Evolutionary conservation across 2,329 filamentous ascomycete genomes (phyloP).

Genomic region (Neurospora crassa): DNA sequence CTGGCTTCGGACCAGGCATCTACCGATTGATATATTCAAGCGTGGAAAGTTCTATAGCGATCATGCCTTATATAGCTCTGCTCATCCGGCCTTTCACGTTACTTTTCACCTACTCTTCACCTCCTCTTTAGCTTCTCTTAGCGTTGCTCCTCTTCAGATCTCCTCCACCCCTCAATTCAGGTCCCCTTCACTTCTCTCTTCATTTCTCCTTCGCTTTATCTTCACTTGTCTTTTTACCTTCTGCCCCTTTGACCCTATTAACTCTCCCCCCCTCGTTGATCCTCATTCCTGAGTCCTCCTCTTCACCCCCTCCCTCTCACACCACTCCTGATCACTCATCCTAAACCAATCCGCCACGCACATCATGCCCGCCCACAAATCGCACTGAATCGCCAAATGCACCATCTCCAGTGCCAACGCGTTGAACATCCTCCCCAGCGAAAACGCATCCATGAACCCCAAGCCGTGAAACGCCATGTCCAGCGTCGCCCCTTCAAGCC

Average conservation of each 20-base stretch:
- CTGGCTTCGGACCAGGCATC: background rate
- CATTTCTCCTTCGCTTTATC: background rate
- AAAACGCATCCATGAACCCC: constrained; percentile 28
- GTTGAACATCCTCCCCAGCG: constrained; percentile 32
- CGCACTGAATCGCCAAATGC: constrained; percentile 33
- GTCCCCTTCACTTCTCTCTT: background rate
- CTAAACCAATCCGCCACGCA: constrained; percentile 16
- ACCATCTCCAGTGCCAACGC: constrained; percentile 36
- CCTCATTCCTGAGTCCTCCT: background rate
- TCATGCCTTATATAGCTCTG: background rate
- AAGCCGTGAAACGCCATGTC: constrained; percentile 28
- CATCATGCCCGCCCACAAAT: constrained; percentile 35
- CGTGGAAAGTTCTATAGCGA: background rate
- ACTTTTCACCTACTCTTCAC: background rate
- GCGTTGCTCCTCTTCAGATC: background rate
- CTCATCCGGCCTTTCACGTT: background rate
- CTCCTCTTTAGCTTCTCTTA: too few species aligned
- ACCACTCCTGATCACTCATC: constrained; percentile 18
- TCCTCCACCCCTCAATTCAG: background rate
- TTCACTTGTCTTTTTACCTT: background rate
- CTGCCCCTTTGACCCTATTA: too few species aligned
- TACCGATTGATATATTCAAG: background rate
- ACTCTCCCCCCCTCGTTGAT: background rate
- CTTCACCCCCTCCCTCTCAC: constrained; percentile 7
- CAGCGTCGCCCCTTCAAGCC: constrained; percentile 21